These are phyloP conservation scores for Curvularia verruculosa DNA, from an alignment of 2,329 filamentous ascomycete species.

Conservation along the genomic window DNA sequence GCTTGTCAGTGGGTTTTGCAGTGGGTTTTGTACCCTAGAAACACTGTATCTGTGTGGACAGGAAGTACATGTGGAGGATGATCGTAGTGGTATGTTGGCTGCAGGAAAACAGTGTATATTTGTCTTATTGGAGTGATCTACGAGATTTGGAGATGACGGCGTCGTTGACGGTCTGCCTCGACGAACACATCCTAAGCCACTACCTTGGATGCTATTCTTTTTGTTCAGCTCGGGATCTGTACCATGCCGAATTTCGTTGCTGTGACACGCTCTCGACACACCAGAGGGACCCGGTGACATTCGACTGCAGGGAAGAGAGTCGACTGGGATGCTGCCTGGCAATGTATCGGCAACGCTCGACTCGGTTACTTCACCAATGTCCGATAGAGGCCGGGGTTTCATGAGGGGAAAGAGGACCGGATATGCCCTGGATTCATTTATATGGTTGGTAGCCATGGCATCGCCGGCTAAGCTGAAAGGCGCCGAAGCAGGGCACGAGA, in stretches of 20 bases:
- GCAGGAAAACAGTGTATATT: conserved; percentile 56
- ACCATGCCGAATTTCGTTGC: conserved; percentile 34
- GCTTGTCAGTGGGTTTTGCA: conserved; percentile 24
- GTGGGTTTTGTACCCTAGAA: conserved; percentile 30
- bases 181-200: conserved; percentile 35
- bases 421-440: conserved; percentile 34
- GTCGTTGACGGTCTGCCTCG: conserved; percentile 37
- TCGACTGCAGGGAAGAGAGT: conserved; percentile 30
- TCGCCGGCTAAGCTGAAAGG: conserved; percentile 20
- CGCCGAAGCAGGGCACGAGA: conserved; percentile 18
- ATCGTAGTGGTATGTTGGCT: conserved; percentile 53
- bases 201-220: conserved; percentile 37
- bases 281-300: conserved; percentile 43
- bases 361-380: conserved; percentile 59
- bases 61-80: conserved; percentile 53
- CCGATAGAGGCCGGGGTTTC: conserved; percentile 54
- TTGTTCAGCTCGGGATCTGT: conserved; percentile 39
- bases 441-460: conserved; percentile 37
- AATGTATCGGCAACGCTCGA: conserved; percentile 53
- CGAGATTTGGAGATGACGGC: conserved; percentile 41
- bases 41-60: conserved; percentile 33
- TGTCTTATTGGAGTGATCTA: conserved; percentile 48
- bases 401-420: conserved; percentile 40
- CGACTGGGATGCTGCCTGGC: conserved; percentile 36
- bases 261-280: conserved; percentile 39